Evolutionary conservation across 1,284 basidiomycete genomes (phyloP), one percentile per base, ranked within the genome.

Genomic region (Prillingera fragicola): DNA sequence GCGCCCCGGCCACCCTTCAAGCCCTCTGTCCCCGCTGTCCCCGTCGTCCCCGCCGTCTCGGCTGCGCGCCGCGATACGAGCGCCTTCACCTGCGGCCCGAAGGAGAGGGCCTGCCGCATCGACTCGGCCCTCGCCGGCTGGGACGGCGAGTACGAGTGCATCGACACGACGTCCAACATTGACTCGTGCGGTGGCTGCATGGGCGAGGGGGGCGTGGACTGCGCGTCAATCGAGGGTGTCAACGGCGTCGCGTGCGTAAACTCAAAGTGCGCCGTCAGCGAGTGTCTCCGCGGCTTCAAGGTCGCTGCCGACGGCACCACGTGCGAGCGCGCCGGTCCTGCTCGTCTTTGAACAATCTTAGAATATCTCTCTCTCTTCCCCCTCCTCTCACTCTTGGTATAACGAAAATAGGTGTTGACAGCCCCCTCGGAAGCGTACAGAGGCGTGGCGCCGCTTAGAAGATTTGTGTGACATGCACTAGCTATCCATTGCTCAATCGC

Each of bases 101-200:
- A 13, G 29, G 34, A 43, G 48, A 38, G 33, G n/a, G 48, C 52
- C 4, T 54, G 52, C 43, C 38, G 42, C 27, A 21, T 50, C 36
- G 41, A 41, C 27, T n/a, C n/a, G n/a, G n/a, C n/a, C n/a, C n/a
- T n/a, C n/a, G n/a, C 54, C 44, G 15, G 38, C 44, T 7, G 38
- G 43, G 18, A 43, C 17, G 32, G 32, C 8, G 14, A 33, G 32
- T 41, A 28, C 24, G 43, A 45, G 29, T 45, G 43, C 28, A 15
- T 45, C 43, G 36, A 45, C 24, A 26, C 27, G 27, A 22, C 36
- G 10, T 32, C 35, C 12, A 32, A 37, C 35, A 29, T 45, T 23
- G 43, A 45, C 29, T 45, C 43, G 18, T 45, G 43, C 29, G 43
- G 43, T 22, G 43, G 43, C 26, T 45, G 43, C 28, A 23, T 45